Evolutionary conservation across 345 rosid genomes (phyloP).

Genomic region (Populus ilicifolia): DNA sequence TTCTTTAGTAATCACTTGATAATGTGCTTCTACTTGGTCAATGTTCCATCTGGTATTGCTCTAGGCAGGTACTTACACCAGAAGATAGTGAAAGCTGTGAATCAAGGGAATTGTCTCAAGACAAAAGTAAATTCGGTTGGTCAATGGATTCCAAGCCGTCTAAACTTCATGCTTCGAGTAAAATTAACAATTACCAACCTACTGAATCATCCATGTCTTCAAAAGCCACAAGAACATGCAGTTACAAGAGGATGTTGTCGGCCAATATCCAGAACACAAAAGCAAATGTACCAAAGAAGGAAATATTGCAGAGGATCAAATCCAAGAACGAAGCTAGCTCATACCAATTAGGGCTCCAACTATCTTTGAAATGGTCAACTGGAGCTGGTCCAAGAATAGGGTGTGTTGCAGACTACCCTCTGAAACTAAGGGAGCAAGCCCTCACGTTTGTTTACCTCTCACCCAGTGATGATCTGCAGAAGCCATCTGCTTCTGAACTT

Average conservation of each 20-base stretch:
- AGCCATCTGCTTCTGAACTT: not conserved
- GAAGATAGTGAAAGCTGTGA: too few species aligned
- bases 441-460: slow-evolving; percentile 73
- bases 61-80: too few species aligned
- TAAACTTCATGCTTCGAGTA: too few species aligned
- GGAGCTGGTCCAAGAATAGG: slow-evolving; percentile 85
- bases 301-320: slow-evolving; percentile 59
- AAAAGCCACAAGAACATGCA: too few species aligned
- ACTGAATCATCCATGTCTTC: too few species aligned
- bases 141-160: too few species aligned
- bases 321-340: slow-evolving; percentile 72
- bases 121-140: too few species aligned
- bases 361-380: slow-evolving; percentile 77
- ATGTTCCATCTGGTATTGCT: too few species aligned
- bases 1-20: too few species aligned
- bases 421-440: slow-evolving; percentile 71
- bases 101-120: too few species aligned
- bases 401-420: slow-evolving; percentile 89
- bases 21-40: too few species aligned
- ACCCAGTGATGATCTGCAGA: slow-evolving; percentile 20
- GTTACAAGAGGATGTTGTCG: slow-evolving; percentile 67
- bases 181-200: too few species aligned
- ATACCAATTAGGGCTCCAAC: slow-evolving; percentile 71
- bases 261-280: slow-evolving; percentile 71
- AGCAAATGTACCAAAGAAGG: slow-evolving; percentile 53